Base-by-base conservation (phyloP, 257 asterid genomes). In the Nicotiana knightiana region DNA sequence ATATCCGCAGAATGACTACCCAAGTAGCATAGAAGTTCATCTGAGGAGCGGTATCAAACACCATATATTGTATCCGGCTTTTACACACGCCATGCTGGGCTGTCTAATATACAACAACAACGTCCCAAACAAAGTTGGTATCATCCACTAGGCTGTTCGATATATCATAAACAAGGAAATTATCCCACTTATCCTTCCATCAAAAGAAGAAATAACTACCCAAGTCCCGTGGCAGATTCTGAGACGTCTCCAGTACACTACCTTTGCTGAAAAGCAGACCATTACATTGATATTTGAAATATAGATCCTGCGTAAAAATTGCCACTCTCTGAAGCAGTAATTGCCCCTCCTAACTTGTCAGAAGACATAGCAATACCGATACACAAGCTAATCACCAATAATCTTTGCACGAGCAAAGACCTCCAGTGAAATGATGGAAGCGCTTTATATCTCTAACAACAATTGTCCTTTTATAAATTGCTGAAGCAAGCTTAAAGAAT, bases 371-470 rank as follows among this genome's bases (percentile, higher is more conserved):
- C 63, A 53, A 26, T 5, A 28, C 46, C 26, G 0, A 48, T 15
- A 75, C 54, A 28, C 46, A 6, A 75, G 16, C 43, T 75, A 75
- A 18, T 75, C 63, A 86, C 89, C 89, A 86, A 66, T 80, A 82
- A 84, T 86, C 89, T 65, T 51, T 71, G 84, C 87, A 86, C 15
- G 87, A 86, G 76, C 87, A 86, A 58, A 76, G 48, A 75, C 89
- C 89, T 53, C 81, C 82, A 54, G 58, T 66, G 63, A 86, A 84
- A 83, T 84, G 84, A 59, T 84, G 89, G 78, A 86, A 84, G 39
- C 84, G 89, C 71, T 84, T 80, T 46, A 73, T 82, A 66, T 86
- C 87, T 80, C 86, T 62, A 43, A 86, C 89, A 64, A 75, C 43
- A 82, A 86, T 84, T 26, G 79, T 82, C 81, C 86, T 86, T 26